Evolutionary conservation across 192 early-diverging fungal species (phyloP), one percentile per base, ranked within the genome.

Genomic region (Chytriomyces sp.): DNA sequence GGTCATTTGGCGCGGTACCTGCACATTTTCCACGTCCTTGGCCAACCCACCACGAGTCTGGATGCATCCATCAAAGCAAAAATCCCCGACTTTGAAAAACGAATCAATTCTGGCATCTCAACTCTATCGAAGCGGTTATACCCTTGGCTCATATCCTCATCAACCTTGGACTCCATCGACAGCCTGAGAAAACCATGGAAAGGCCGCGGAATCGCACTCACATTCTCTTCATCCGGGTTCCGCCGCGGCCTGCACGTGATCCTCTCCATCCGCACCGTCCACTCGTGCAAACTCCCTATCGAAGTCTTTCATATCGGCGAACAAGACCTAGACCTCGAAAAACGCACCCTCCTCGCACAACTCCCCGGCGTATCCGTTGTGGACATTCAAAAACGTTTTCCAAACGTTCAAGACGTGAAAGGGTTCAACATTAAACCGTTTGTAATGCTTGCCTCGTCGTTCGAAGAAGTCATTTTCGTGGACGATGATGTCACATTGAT

Each of bases 361-460:
- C 48, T 75, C 20, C 64, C 73, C 24, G 69, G 64, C 0, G 79
- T 88, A 44, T 61, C 48, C 47, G n/a, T 63, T 8, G 48, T 78
- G 24, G 72, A 79, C 50, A 49, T 83, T 0, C 45, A 76, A 7
- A 81, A 89, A 23, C 73, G 84, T 11, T 75, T 77, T 5, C 62
- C 67, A 45, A 7, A 28, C 10, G 73, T 75, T 6, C 11, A 47
- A 50, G 59, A 82, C 8, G 70, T 91, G 67, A 64, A 64, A 44
- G 89, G 89, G 18, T 92, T 89, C 89, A 80, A 86, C n/a, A 85
- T 92, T 66, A 92, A 92, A 57, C 91, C 91, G 0, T 92, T 87
- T 86, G 87, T 90, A 0, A 83, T 92, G 49, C 59, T 92, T 10
- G 86, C 87, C 4, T 86, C 86, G 6, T 83, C 72, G 35, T 92